Conservation (phyloP, 176 grass and related monocot species). For the Eleusine coracana region DNA sequence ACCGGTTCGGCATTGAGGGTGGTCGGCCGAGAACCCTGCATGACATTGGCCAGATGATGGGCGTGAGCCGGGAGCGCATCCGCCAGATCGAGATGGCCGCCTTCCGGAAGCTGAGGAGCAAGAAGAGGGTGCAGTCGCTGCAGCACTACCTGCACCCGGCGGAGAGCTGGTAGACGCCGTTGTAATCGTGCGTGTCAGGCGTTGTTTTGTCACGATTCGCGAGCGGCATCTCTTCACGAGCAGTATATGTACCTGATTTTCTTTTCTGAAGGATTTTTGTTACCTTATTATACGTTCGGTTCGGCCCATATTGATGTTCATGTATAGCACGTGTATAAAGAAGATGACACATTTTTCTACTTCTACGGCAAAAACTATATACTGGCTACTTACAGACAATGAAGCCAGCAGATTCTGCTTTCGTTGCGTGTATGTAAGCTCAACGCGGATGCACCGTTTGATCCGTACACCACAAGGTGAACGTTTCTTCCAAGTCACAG, state of each 20-base stretch:
- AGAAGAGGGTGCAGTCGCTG: constrained; percentile 66
- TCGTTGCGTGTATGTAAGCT: not conserved
- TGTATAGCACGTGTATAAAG: constrained; percentile 23
- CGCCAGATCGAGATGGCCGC: constrained; percentile 78
- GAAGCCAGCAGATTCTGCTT: not conserved
- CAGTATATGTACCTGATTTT: not conserved
- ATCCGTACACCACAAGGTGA: not conserved
- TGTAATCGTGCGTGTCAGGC: not conserved
- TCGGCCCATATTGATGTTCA: not conserved
- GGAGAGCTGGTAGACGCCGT: constrained; percentile 48
- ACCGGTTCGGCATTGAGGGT: constrained; percentile 75
- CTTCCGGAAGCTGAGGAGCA: constrained; percentile 83
- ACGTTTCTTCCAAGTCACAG: not conserved
- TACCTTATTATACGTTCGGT: not conserved
- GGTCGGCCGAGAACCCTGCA: constrained; percentile 73
- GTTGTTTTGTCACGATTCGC: not conserved
- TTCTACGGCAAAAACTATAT: constrained; percentile 1
- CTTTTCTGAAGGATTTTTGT: constrained; percentile 16
- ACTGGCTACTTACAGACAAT: too few relatives aligned
- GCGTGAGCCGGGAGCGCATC: constrained; percentile 89
- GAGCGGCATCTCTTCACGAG: not conserved
- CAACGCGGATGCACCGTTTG: not conserved
- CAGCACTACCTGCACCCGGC: constrained; percentile 58
- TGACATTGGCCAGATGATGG: constrained; percentile 69
- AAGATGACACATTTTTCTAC: constrained; percentile 17